Conservation (phyloP, 805 yeast species). For the Pichia nanzhaoensis region DNA sequence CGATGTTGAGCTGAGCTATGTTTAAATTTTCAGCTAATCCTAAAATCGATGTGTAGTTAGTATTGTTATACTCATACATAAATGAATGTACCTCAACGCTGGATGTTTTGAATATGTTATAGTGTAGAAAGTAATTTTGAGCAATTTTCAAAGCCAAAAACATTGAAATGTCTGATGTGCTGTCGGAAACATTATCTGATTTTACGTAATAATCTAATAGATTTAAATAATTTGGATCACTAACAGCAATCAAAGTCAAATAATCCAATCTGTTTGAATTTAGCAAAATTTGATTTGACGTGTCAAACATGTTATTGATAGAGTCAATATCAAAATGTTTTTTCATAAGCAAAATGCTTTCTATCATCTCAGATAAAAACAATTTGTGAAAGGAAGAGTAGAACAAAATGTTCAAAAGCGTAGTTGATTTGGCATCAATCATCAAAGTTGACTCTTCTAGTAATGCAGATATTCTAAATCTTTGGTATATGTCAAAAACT, state of each 20-base stretch:
- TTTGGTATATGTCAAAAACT: slow-evolving; percentile 11
- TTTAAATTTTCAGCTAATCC: slow-evolving; percentile 18
- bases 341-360: not conserved
- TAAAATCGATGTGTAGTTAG: slow-evolving; percentile 10
- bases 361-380: not conserved
- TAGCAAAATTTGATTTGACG: not conserved
- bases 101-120: slow-evolving; percentile 6
- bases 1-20: slow-evolving; percentile 12
- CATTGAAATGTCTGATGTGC: slow-evolving; percentile 8
- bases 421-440: slow-evolving; percentile 14
- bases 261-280: not conserved
- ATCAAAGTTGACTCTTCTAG: slow-evolving; percentile 20
- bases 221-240: not conserved
- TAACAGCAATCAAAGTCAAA: not conserved
- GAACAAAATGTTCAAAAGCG: slow-evolving; percentile 11
- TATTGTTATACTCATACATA: slow-evolving; percentile 6
- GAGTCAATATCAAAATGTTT: not conserved
- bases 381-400: slow-evolving; percentile 10
- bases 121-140: slow-evolving; percentile 5
- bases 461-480: slow-evolving; percentile 17
- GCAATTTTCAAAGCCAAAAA: slow-evolving; percentile 7
- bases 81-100: not conserved
- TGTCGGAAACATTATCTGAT: not conserved
- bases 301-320: not conserved
- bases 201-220: slow-evolving; percentile 4